A percentile compares a stretch with the other conserved stretches of the same genome.
phyloP scores from a whole-genome alignment of 2,329 filamentous ascomycete genomes.

The Penicillium decumbens region DNA sequence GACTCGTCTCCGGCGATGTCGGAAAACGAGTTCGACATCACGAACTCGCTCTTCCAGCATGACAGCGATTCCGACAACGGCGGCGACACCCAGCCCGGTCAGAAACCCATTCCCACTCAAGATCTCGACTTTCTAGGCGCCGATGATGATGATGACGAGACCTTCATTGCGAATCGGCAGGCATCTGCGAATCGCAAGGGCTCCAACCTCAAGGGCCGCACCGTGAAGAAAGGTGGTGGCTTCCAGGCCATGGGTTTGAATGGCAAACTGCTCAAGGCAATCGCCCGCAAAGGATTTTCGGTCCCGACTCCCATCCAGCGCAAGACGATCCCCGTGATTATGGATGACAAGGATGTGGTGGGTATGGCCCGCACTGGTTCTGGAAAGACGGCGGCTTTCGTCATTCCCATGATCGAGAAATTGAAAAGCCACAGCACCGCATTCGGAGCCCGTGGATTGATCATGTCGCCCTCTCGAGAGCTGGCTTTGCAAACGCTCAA shows the following conservation, averaged over 20 bases:
- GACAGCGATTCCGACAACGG: conserved; percentile 48
- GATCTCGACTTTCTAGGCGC: conserved; percentile 56
- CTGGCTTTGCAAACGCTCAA: conserved; percentile 91
- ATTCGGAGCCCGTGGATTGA: conserved; percentile 78
- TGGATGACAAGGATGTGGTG: conserved; percentile 91
- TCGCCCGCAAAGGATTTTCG: conserved; percentile 87
- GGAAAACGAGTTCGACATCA: conserved; percentile 88
- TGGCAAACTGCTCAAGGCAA: conserved; percentile 78
- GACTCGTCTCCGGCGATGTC: conserved; percentile 76
- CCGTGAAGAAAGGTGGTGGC: conserved; percentile 89
- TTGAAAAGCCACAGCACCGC: conserved; percentile 81
- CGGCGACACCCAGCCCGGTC: conserved; percentile 47
- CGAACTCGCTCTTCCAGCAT: conserved; percentile 66
- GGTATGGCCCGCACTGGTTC: conserved; percentile 99
- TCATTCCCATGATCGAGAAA: conserved; percentile 96
- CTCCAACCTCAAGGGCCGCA: conserved; percentile 74
- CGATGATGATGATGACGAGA: conserved; percentile 63
- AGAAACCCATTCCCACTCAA: conserved; percentile 30
- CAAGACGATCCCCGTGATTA: conserved; percentile 87
- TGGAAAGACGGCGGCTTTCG: conserved; percentile 96
- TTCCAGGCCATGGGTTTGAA: conserved; percentile 95
- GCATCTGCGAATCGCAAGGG: conserved; percentile 82
- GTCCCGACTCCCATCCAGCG: conserved; percentile 96
- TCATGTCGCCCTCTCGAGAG: conserved; percentile 89
- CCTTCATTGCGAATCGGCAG: conserved; percentile 85